Evolutionary conservation across 2,329 filamentous ascomycete species (phyloP).

Genomic region (Neoascochyta sp.): DNA sequence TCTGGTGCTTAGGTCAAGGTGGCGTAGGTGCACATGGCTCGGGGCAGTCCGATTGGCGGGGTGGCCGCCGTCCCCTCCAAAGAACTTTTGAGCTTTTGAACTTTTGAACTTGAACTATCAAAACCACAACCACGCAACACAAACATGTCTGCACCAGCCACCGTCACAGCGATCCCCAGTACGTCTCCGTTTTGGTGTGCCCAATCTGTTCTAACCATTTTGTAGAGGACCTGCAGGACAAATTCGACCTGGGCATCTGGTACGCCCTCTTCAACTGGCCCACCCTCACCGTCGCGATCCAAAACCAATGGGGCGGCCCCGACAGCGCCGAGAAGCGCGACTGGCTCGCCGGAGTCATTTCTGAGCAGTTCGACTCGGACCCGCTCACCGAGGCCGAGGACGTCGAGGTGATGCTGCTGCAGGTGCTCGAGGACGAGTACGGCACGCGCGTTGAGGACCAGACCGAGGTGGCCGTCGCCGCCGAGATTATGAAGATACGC

Average conservation of each 20-base stretch:
- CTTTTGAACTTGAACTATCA: no score
- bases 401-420: slow-evolving; percentile 77
- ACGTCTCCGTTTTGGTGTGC: neutral
- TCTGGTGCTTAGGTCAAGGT: no score
- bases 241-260: slow-evolving; percentile 79
- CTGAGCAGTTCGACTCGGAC: slow-evolving; percentile 64
- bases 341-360: slow-evolving; percentile 88
- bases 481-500: slow-evolving; percentile 65
- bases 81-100: slow-evolving; percentile 13
- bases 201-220: slow-evolving; percentile 4
- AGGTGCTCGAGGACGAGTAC: slow-evolving; percentile 95
- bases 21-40: no score
- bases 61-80: slow-evolving; percentile 2
- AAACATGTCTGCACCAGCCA: slow-evolving; percentile 9
- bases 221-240: slow-evolving; percentile 27
- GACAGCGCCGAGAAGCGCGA: slow-evolving; percentile 84
- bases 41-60: no score
- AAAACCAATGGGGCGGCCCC: slow-evolving; percentile 83
- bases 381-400: slow-evolving; percentile 70
- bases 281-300: slow-evolving; percentile 79
- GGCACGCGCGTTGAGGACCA: slow-evolving; percentile 91
- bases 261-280: slow-evolving; percentile 84
- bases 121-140: neutral
- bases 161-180: slow-evolving; percentile 7
- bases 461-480: slow-evolving; percentile 69